These are phyloP conservation scores for Liriodendron chinense DNA, from an alignment of 164 flowering plant species.

Conservation along the genomic window DNA sequence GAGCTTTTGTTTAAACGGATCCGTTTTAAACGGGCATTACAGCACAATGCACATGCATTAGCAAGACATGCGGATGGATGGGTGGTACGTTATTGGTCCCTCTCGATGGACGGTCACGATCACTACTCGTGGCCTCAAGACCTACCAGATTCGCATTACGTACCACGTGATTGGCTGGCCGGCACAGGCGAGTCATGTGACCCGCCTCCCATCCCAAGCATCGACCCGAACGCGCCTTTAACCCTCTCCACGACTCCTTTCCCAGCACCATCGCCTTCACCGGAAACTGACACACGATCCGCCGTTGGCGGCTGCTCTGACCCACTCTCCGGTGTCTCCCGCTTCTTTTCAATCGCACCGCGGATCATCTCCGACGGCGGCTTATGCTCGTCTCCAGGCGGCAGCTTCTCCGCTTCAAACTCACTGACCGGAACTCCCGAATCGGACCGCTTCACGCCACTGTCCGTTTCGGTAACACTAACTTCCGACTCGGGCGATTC, in stretches of 20 bases:
- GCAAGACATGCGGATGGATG: too few relatives aligned
- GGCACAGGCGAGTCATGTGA: not conserved
- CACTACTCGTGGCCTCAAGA: too few relatives aligned
- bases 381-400: constrained; percentile 67
- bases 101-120: too few relatives aligned
- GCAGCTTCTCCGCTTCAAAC: constrained; percentile 49
- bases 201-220: constrained; percentile 19
- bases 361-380: constrained; percentile 61
- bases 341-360: constrained; percentile 23
- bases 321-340: constrained; percentile 9
- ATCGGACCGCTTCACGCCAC: not conserved
- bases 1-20: too few relatives aligned
- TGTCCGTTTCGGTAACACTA: not conserved
- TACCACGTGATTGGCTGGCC: not conserved
- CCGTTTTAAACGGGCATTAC: too few relatives aligned
- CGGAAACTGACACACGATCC: too few relatives aligned
- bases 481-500: not conserved
- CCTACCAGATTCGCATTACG: not conserved
- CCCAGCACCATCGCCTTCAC: not conserved
- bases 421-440: constrained; percentile 27
- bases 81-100: too few relatives aligned
- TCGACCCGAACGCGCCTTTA: constrained; percentile 20
- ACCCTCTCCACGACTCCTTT: constrained; percentile 17
- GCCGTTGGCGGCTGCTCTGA: constrained; percentile 29
- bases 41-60: too few relatives aligned